Evolutionary conservation across 2,329 filamentous ascomycete species (phyloP).

Genomic region (Trichoderma citrinoviride): DNA sequence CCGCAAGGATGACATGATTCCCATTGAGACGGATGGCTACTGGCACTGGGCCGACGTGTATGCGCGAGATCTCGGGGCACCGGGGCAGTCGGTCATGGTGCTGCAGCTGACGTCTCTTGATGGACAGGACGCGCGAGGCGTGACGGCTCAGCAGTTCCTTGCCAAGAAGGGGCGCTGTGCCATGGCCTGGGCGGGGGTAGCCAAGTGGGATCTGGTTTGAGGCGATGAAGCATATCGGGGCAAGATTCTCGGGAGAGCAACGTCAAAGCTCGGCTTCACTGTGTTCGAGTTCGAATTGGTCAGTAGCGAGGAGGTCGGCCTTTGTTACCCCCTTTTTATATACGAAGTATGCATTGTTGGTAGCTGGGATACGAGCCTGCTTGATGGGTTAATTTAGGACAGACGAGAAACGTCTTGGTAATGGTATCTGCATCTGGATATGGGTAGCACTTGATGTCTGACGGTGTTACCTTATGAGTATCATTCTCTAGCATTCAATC

Average conservation of each 20-base stretch:
- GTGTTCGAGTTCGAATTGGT: background rate
- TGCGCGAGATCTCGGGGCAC: constrained; percentile 61
- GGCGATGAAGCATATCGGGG: background rate
- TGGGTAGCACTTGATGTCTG: background rate
- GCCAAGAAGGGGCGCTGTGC: constrained; percentile 43
- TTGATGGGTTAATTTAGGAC: background rate
- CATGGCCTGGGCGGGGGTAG: constrained; percentile 46
- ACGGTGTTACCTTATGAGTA: background rate
- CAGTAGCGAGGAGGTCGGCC: background rate
- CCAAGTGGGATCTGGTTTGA: constrained; percentile 51
- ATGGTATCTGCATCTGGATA: background rate
- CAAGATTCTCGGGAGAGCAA: no score
- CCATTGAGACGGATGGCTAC: constrained; percentile 73
- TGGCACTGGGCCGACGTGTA: constrained; percentile 80
- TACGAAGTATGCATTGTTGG: background rate
- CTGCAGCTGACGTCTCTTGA: constrained; percentile 56
- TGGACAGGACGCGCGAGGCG: constrained; percentile 46
- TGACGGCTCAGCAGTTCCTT: constrained; percentile 48
- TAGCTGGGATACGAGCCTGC: background rate
- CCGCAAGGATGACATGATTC: constrained; percentile 63
- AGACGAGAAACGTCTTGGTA: constrained; percentile 4
- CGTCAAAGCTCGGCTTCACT: no score
- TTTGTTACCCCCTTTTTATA: background rate
- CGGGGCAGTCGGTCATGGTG: constrained; percentile 66
- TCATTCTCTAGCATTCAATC: background rate